Conservation (phyloP, 2,329 filamentous ascomycete species). For the Microsporum canis region DNA sequence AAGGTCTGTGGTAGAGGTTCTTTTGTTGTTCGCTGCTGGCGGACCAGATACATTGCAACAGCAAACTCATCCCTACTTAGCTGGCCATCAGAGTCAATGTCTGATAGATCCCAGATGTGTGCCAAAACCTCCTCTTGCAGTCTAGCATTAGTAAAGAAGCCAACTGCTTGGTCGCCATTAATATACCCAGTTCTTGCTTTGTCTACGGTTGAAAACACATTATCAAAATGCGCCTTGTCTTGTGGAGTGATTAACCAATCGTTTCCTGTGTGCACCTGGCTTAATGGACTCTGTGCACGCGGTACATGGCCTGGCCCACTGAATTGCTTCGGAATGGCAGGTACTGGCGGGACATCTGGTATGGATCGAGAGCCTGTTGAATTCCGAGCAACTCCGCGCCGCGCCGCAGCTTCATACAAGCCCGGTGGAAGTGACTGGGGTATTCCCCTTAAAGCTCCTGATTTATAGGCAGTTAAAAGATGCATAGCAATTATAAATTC, state of each 20-base stretch:
- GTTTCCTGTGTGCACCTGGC: conserved; percentile 43
- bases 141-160: conserved; percentile 86
- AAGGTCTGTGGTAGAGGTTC: conserved; percentile 63
- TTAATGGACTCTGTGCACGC: conserved; percentile 51
- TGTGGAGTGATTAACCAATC: conserved; percentile 75
- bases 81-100: conserved; percentile 81
- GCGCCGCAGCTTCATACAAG: conserved; percentile 79
- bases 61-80: conserved; percentile 85
- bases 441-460: conserved; percentile 64
- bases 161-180: conserved; percentile 85
- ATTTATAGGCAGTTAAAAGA: conserved; percentile 81
- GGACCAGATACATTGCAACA: conserved; percentile 93
- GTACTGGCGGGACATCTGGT: conserved; percentile 43
- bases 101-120: conserved; percentile 93
- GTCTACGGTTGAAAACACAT: conserved; percentile 74
- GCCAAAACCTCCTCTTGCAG: conserved; percentile 80
- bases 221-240: conserved; percentile 81
- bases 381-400: conserved; percentile 45
- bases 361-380: conserved; percentile 44
- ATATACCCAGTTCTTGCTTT: conserved; percentile 70
- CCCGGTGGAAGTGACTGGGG: conserved; percentile 71
- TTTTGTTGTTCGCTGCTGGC: conserved; percentile 69
- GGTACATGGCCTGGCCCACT: conserved; percentile 48
- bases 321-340: conserved; percentile 70
- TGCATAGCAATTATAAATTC: conserved; percentile 99